Conservation (phyloP, 306 rosid genomes). For the Vachellia pachyceras region DNA sequence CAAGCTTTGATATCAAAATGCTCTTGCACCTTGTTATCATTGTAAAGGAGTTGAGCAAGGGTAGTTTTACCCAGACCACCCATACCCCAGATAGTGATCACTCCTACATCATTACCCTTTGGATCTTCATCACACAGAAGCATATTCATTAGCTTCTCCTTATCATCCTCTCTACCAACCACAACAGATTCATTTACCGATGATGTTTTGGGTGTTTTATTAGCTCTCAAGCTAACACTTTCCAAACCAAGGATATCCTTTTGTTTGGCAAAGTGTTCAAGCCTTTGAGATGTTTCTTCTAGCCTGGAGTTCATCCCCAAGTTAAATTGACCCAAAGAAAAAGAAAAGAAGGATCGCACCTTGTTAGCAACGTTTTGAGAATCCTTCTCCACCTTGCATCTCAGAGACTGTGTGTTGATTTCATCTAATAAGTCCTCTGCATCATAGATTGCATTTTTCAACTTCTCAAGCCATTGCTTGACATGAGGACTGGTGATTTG, state of each 20-base stretch:
- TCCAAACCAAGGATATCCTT: constrained; percentile 49
- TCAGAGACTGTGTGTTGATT: constrained; percentile 11
- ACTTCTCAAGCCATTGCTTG: constrained; percentile 29
- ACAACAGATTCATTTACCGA: constrained; percentile 49
- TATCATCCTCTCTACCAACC: constrained; percentile 46
- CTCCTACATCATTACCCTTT: constrained; percentile 6
- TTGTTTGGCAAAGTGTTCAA: constrained; percentile 43
- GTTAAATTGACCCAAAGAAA: not conserved
- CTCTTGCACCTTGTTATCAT: constrained; percentile 4
- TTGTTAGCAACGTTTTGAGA: constrained; percentile 5
- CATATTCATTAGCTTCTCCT: constrained; percentile 29
- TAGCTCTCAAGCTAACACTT: constrained; percentile 24
- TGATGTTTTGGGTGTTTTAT: constrained; percentile 42
- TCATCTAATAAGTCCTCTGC: constrained; percentile 29
- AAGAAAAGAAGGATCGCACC: constrained; percentile 43
- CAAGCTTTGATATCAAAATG: constrained; percentile 38
- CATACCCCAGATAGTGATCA: constrained; percentile 36
- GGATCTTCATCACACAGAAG: constrained; percentile 32
- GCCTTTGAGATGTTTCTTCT: constrained; percentile 33
- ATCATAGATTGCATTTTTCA: constrained; percentile 15
- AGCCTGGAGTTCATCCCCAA: constrained; percentile 40
- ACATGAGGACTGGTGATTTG: not conserved
- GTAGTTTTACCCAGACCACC: constrained; percentile 53
- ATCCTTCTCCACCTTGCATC: not conserved
- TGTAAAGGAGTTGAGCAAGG: constrained; percentile 41